Percentiles rank a stretch among this genome's conserved stretches.
Conservation (phyloP, 129 eudicot species). For the Centella asiatica region DNA sequence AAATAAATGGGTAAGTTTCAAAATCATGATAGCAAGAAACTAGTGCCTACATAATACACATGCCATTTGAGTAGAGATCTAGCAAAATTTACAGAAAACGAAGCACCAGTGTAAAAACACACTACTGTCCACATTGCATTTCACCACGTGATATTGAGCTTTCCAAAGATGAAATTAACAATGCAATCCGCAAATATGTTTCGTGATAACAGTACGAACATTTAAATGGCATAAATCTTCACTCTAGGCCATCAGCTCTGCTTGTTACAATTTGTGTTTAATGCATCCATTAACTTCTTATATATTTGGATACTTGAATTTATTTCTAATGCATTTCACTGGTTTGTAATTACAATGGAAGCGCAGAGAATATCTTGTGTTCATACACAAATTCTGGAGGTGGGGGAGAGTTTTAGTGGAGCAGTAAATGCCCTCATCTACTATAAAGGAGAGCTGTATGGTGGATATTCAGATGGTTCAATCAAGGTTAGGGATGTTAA, state of each 20-base stretch:
- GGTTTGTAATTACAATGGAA: slow-evolving; percentile 11
- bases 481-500: slow-evolving; percentile 40
- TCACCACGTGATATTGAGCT: too few relatives aligned
- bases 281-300: not conserved
- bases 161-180: too few relatives aligned
- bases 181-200: too few relatives aligned
- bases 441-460: slow-evolving; percentile 56
- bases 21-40: not conserved
- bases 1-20: slow-evolving; percentile 73
- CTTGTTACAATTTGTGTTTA: not conserved
- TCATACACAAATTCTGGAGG: slow-evolving; percentile 72
- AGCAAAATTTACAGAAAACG: not conserved
- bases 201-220: not conserved
- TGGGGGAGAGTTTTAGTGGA: slow-evolving; percentile 42
- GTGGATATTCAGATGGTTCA: slow-evolving; percentile 80
- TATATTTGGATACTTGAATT: too few relatives aligned
- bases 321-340: too few relatives aligned
- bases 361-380: slow-evolving; percentile 80
- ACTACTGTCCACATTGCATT: too few relatives aligned
- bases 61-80: not conserved
- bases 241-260: not conserved
- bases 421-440: slow-evolving; percentile 73
- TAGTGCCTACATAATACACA: not conserved
- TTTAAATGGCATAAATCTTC: not conserved
- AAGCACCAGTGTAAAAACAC: too few relatives aligned